Evolutionary conservation across 257 asterid species (phyloP).

Genomic region (Solanum rostratum): DNA sequence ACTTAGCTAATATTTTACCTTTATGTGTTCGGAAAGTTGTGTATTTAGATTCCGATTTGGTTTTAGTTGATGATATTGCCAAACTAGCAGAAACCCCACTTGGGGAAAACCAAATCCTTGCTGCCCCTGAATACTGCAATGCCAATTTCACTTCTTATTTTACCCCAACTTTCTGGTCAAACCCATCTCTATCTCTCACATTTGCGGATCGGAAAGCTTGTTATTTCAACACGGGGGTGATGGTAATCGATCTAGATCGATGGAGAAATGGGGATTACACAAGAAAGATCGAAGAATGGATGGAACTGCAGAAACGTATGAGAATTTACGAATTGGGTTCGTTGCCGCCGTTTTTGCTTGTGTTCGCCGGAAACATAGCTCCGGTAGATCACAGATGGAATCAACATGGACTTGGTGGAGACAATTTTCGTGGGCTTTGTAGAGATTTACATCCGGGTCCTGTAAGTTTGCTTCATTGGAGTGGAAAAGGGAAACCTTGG

Average conservation of each 20-base stretch:
- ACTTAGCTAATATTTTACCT: constrained; percentile 68
- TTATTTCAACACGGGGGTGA: constrained; percentile 91
- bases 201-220: constrained; percentile 64
- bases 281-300: constrained; percentile 75
- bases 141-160: constrained; percentile 87
- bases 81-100: constrained; percentile 49
- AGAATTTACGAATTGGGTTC: constrained; percentile 84
- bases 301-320: constrained; percentile 84
- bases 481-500: constrained; percentile 99
- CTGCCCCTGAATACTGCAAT: constrained; percentile 91
- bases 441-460: constrained; percentile 90
- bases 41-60: constrained; percentile 77
- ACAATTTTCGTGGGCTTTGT: constrained; percentile 81
- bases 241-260: constrained; percentile 74
- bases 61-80: constrained; percentile 79
- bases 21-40: constrained; percentile 61
- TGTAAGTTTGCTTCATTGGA: constrained; percentile 87
- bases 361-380: constrained; percentile 76
- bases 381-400: constrained; percentile 87
- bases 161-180: constrained; percentile 87
- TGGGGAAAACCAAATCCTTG: constrained; percentile 40
- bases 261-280: constrained; percentile 83
- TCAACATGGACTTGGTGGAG: constrained; percentile 93
- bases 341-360: constrained; percentile 77
- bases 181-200: constrained; percentile 65